Percentiles rank a stretch among this genome's conserved stretches.
phyloP scores from a whole-genome alignment of 345 rosid species.

The Euphorbia pulcherrima region DNA sequence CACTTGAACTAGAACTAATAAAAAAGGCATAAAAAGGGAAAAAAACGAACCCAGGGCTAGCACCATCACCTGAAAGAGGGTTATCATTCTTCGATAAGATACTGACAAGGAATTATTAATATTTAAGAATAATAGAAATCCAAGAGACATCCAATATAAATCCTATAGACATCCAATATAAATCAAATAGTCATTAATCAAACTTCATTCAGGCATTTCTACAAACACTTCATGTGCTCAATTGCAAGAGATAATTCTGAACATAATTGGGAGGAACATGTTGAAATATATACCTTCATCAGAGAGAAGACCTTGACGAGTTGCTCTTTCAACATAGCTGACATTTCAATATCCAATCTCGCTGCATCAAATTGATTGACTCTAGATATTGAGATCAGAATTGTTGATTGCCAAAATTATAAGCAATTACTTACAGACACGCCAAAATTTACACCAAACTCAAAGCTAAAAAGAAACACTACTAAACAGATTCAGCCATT shows the following conservation, averaged over 20 bases:
- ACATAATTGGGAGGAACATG: too few species aligned
- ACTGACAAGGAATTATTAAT: too few species aligned
- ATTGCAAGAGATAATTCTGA: too few species aligned
- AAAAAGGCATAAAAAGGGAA: too few species aligned
- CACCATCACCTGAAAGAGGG: conserved; percentile 61
- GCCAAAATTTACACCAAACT: too few species aligned
- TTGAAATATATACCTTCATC: conserved; percentile 62
- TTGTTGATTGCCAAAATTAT: conserved; percentile 41
- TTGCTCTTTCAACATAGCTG: conserved; percentile 96
- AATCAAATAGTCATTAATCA: too few species aligned
- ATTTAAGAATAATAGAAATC: too few species aligned
- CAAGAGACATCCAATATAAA: too few species aligned
- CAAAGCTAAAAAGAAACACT: background rate
- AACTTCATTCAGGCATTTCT: too few species aligned
- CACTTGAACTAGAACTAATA: background rate
- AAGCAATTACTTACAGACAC: background rate
- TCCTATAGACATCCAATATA: too few species aligned
- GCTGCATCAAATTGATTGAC: conserved; percentile 97
- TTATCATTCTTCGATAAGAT: conserved; percentile 43
- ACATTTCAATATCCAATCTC: conserved; percentile 89
- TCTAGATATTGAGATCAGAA: conserved; percentile 73
- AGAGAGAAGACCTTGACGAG: conserved; percentile 86
- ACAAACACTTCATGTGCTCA: too few species aligned
- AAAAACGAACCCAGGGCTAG: conserved; percentile 67
- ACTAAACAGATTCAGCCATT: background rate